Conservation (phyloP, 331 rosid genomes). For the Rosa hybrid region DNA sequence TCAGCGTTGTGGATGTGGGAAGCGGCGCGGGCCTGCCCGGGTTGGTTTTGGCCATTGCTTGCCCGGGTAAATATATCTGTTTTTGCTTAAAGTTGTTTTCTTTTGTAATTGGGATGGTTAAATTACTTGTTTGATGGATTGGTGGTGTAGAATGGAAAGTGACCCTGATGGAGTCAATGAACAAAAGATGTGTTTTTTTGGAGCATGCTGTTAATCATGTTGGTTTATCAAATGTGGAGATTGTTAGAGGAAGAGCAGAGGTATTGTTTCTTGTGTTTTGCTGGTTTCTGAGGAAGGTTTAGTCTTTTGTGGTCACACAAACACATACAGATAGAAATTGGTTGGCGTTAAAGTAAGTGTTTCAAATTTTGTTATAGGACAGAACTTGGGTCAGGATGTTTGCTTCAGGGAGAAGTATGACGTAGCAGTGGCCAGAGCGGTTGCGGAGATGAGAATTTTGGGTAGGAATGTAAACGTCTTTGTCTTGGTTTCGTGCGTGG, state of each 20-base stretch:
- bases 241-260: slow-evolving; percentile 96
- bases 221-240: slow-evolving; percentile 67
- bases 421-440: slow-evolving; percentile 87
- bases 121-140: slow-evolving; percentile 10
- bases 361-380: slow-evolving; percentile 45
- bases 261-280: slow-evolving; percentile 31
- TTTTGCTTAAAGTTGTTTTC: neutral
- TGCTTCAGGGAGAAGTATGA: slow-evolving; percentile 71
- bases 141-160: slow-evolving; percentile 66
- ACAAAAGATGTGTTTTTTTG: slow-evolving; percentile 80
- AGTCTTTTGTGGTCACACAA: neutral
- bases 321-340: neutral
- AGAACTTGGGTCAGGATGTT: slow-evolving; percentile 69
- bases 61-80: slow-evolving; percentile 58
- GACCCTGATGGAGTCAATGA: slow-evolving; percentile 81
- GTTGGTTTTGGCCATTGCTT: slow-evolving; percentile 73
- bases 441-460: slow-evolving; percentile 79
- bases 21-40: slow-evolving; percentile 93
- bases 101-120: neutral
- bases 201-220: slow-evolving; percentile 64
- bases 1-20: slow-evolving; percentile 75
- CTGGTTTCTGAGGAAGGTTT: slow-evolving; percentile 10
- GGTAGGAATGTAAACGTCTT: slow-evolving; percentile 37
- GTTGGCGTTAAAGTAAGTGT: slow-evolving; percentile 14
- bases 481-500: neutral